Conservation (phyloP, 768 basidiomycete genomes). For the Leccinum subtestaceum region DNA sequence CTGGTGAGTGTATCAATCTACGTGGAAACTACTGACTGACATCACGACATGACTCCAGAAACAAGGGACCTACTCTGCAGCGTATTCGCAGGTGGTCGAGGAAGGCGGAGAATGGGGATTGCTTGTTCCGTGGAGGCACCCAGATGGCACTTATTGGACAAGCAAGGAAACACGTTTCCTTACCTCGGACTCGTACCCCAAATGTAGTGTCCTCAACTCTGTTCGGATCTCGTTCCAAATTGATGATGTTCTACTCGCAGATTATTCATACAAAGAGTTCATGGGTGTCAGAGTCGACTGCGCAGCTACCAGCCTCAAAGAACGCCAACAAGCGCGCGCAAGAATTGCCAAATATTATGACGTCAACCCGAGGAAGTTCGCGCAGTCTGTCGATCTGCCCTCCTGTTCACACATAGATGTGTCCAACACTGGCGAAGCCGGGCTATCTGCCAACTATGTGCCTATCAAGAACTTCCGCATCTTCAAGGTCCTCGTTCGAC, state of each 20-base stretch:
- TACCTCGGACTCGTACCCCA: slow-evolving; percentile 16
- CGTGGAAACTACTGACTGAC: neutral
- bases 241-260: slow-evolving; percentile 9
- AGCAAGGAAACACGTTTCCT: slow-evolving; percentile 25
- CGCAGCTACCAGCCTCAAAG: slow-evolving; percentile 6
- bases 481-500: slow-evolving; percentile 26
- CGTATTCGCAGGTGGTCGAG: slow-evolving; percentile 21
- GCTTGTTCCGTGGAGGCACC: slow-evolving; percentile 25
- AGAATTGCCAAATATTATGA: slow-evolving; percentile 24
- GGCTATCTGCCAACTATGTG: slow-evolving; percentile 15
- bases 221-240: neutral
- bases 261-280: slow-evolving; percentile 29
- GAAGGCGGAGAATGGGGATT: slow-evolving; percentile 18
- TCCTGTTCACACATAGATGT: slow-evolving; percentile 20
- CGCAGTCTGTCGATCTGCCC: neutral
- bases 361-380: slow-evolving; percentile 20
- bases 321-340: slow-evolving; percentile 21
- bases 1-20: slow-evolving; percentile 11
- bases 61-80: slow-evolving; percentile 20
- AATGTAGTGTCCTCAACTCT: slow-evolving; percentile 12
- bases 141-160: slow-evolving; percentile 26
- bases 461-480: slow-evolving; percentile 23
- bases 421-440: slow-evolving; percentile 1
- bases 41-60: slow-evolving; percentile 3
- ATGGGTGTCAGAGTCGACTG: slow-evolving; percentile 27